These are phyloP conservation scores for Penicillium longicatenatum DNA, from an alignment of 495 filamentous ascomycete genomes.

Conservation along the genomic window DNA sequence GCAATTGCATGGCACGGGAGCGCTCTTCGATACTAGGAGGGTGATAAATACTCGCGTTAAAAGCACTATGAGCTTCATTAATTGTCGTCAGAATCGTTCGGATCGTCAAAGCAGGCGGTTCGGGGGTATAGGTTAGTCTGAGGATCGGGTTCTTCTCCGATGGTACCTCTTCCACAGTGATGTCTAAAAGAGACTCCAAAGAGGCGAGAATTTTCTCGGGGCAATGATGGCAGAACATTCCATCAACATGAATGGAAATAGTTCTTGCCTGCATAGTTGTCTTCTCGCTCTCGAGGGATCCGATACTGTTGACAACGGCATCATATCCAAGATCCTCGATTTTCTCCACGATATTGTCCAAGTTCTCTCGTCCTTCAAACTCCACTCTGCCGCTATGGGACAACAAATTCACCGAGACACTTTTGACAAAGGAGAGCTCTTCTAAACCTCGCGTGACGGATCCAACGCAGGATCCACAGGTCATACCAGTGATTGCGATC, in stretches of 20 bases:
- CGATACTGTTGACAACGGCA: conserved; percentile 54
- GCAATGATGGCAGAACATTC: conserved; percentile 89
- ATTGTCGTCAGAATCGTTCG: conserved; percentile 71
- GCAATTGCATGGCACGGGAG: conserved; percentile 67
- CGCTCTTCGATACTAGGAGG: conserved; percentile 85
- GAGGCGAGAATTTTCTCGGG: conserved; percentile 59
- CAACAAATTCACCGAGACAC: conserved; percentile 69
- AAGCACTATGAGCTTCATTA: conserved; percentile 61
- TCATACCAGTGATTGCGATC: conserved; percentile 80
- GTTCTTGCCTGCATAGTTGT: conserved; percentile 47
- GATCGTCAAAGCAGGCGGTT: conserved; percentile 71
- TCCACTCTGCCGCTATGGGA: conserved; percentile 70
- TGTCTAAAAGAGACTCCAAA: conserved; percentile 52
- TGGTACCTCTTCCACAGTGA: conserved; percentile 52
- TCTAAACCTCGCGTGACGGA: conserved; percentile 65
- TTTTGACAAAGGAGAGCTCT: conserved; percentile 61
- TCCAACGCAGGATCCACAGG: conserved; percentile 73
- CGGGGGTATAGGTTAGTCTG: conserved; percentile 69
- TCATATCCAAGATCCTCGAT: conserved; percentile 86
- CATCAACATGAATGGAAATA: conserved; percentile 68
- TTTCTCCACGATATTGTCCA: conserved; percentile 60
- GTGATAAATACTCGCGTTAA: conserved; percentile 71
- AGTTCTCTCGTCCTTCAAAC: conserved; percentile 56
- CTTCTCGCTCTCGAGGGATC: conserved; percentile 18
- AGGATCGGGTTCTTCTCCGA: conserved; percentile 64